Percentiles rank a stretch among this genome's conserved stretches.
phyloP scores from a whole-genome alignment of 2,329 filamentous ascomycete genomes.

The Gaeumannomyces sp. region DNA sequence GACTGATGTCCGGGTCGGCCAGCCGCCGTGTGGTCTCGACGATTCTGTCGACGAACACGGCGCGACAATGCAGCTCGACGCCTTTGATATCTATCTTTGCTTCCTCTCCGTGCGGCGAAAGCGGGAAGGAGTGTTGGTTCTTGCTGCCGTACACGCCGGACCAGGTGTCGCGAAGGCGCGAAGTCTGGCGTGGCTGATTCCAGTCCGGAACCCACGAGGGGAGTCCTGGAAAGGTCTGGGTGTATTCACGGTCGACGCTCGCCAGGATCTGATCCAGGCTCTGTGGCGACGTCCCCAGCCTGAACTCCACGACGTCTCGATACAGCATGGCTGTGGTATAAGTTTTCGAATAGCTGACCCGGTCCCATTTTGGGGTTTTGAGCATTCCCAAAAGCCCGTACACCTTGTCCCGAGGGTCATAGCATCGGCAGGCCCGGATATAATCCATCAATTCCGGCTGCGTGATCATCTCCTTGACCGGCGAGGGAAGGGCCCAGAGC shows the following conservation, averaged over 20 bases:
- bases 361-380: neutral
- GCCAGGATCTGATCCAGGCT: neutral
- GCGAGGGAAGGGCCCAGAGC: too few species aligned
- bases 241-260: slow-evolving; percentile 1
- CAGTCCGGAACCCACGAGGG: slow-evolving; percentile 4
- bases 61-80: neutral
- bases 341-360: neutral
- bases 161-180: neutral
- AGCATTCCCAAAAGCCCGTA: neutral
- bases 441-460: too few species aligned
- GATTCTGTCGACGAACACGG: neutral
- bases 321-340: neutral
- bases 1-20: neutral
- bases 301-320: neutral
- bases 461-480: too few species aligned
- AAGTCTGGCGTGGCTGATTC: neutral
- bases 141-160: neutral
- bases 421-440: neutral
- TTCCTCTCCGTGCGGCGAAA: neutral
- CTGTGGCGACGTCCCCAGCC: neutral
- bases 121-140: neutral
- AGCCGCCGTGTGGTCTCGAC: neutral
- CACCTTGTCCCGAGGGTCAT: neutral
- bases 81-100: neutral
- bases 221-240: neutral